Evolutionary conservation across 306 rosid genomes (phyloP), one percentile per base, ranked within the genome.

Genomic region (Rosa persica): DNA sequence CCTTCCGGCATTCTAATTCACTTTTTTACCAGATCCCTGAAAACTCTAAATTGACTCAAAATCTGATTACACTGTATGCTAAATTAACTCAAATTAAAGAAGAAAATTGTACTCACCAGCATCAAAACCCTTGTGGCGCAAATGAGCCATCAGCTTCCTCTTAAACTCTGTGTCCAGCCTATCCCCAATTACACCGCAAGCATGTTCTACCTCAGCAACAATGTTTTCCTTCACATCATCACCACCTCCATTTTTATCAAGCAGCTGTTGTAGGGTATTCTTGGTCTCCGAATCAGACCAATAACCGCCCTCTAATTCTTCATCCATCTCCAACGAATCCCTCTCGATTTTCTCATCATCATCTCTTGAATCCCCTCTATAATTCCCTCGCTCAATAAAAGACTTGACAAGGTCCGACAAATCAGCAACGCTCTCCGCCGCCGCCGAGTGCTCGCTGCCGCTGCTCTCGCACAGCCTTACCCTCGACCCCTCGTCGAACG

Each of bases 401-500:
- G 99, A 95, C 6, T 90, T 80, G 12, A 93, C 97, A 5, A 95
- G 91, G 79, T 88, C 89, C 10, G 90, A 93, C 71, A 93, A 85
- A 68, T 92, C 91, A 1, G 83, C 39, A 1, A 78, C 66, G 20
- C 91, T 89, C 80, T 87, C 96, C 23, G 64, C 74, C 17, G 66
- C 74, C 7, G 84, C 87, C 44, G 93, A 93, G 82, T 91, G 90
- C 82, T 95, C 98, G 79, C 97, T 91, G 34, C 98, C 98, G 60
- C 97, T 92, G 78, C 97, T 91, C 84, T 89, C 92, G 72, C 94
- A 87, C 40, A 62, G 81, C 83, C 85, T 80, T 79, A 82, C 74
- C 55, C 86, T 76, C 2, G 92, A 83, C 70, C 77, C 84, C 13
- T 85, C 90, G 6, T 88, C 89, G 61, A 95, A 91, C 6, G 96